These are phyloP conservation scores for Diaporthe batatas DNA, from an alignment of 2,329 filamentous ascomycete genomes.

Conservation along the genomic window DNA sequence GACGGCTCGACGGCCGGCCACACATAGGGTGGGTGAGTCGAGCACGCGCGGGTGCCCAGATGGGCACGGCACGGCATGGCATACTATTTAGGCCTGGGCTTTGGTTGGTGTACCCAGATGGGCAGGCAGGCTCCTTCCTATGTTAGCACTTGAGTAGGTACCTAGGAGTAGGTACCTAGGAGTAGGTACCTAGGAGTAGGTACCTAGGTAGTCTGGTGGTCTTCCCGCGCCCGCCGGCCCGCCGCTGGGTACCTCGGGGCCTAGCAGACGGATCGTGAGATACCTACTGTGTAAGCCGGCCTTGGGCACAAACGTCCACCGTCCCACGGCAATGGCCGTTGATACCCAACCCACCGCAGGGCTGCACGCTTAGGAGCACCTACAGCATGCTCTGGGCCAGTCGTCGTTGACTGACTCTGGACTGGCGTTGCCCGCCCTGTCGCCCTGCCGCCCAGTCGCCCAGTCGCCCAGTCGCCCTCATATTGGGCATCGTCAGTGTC, in stretches of 20 bases:
- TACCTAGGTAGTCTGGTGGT: neutral
- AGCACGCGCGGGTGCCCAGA: constrained; percentile 2
- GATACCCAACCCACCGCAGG: constrained; percentile 50
- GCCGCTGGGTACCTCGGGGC: neutral
- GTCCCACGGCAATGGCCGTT: constrained; percentile 46
- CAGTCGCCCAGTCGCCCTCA: neutral
- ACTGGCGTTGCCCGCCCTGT: too few relatives aligned
- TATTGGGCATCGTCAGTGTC: neutral
- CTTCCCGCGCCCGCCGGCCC: neutral
- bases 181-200: too few relatives aligned
- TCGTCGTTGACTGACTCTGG: constrained; percentile 44
- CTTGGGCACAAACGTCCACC: constrained; percentile 50
- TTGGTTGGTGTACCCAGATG: too few relatives aligned
- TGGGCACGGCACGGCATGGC: too few relatives aligned
- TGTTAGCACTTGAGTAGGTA: too few relatives aligned
- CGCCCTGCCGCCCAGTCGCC: too few relatives aligned
- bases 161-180: too few relatives aligned
- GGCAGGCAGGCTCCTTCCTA: too few relatives aligned
- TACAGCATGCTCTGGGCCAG: constrained; percentile 44
- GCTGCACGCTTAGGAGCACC: constrained; percentile 42
- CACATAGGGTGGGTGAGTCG: too few relatives aligned
- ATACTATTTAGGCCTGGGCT: too few relatives aligned
- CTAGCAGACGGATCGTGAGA: neutral
- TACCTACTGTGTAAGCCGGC: too few relatives aligned
- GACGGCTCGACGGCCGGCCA: neutral